These are phyloP conservation scores for Colletotrichum euphorbiae DNA, from an alignment of 2,329 filamentous ascomycete genomes.

Conservation along the genomic window DNA sequence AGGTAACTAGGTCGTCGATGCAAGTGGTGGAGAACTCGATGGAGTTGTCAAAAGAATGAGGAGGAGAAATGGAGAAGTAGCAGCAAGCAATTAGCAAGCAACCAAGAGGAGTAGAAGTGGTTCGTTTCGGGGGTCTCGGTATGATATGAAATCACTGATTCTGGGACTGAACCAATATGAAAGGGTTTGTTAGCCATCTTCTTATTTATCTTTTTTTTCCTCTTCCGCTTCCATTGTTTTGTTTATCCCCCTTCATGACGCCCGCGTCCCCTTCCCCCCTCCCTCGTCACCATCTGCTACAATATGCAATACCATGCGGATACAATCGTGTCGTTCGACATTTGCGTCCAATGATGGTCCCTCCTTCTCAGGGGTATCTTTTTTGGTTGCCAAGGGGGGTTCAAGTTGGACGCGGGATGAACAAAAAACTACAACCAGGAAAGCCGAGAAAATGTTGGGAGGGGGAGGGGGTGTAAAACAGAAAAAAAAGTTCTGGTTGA, in stretches of 20 bases:
- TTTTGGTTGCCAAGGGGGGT: slow-evolving; percentile 21
- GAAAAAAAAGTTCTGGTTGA: neutral
- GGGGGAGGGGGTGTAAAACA: slow-evolving; percentile 18
- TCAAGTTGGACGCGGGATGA: slow-evolving; percentile 29
- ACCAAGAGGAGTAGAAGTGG: slow-evolving; percentile 36
- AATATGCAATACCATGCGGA: slow-evolving; percentile 38
- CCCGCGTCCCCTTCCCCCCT: slow-evolving; percentile 17
- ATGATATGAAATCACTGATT: slow-evolving; percentile 37
- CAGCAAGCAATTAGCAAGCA: slow-evolving; percentile 23
- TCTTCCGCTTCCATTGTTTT: slow-evolving; percentile 4
- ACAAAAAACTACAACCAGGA: slow-evolving; percentile 3
- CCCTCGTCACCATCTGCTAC: slow-evolving; percentile 24
- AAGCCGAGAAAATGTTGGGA: slow-evolving; percentile 3
- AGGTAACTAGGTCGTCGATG: slow-evolving; percentile 21
- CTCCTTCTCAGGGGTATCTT: slow-evolving; percentile 28
- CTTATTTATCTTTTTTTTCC: slow-evolving; percentile 33
- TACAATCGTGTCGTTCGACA: slow-evolving; percentile 30
- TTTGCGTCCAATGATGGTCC: slow-evolving; percentile 33
- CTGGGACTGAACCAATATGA: slow-evolving; percentile 24
- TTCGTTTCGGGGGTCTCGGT: slow-evolving; percentile 35
- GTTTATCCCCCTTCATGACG: neutral
- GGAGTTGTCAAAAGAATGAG: slow-evolving; percentile 27
- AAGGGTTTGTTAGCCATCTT: slow-evolving; percentile 39
- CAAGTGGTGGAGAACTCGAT: slow-evolving; percentile 31
- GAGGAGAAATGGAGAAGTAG: slow-evolving; percentile 16